Evolutionary conservation across 2,329 filamentous ascomycete species (phyloP), one percentile per base, ranked within the genome.

Genomic region (Colletotrichum liaoningense): DNA sequence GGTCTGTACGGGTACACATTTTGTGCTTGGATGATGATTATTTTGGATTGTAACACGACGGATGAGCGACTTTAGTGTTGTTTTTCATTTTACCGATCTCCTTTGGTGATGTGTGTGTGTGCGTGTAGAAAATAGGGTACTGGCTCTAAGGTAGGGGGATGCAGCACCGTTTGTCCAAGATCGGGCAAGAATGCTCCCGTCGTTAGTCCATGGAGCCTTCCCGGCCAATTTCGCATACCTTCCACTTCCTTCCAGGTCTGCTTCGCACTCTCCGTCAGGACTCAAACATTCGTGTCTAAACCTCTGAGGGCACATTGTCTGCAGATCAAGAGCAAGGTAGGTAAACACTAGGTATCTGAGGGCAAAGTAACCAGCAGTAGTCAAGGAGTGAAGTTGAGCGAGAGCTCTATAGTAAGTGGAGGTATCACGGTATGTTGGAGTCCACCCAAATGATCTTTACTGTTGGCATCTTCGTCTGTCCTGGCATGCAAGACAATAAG

Each of bases 401-500:
- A 19, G 19, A 49, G 42, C 19, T 19, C 7, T 11, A 49, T n/a
- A 9, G 38, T 19, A 8, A 9, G 33, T 12, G 11, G 33, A 35
- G 19, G 42, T 49, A 49, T n/a, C 19, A 49, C 38, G 42, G 42
- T 49, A 49, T n/a, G 19, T n/a, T 11, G 42, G 19, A 49, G 7
- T 49, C 42, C 60, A 63, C 12, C 9, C 9, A 26, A 54, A 42
- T 5, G 19, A 12, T 7, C 30, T 9, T 26, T 59, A 26, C 24
- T 65, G 55, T 46, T 46, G 54, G 63, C 14, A 14, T n/a, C 19
- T 8, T 49, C 42, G 42, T 38, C 33, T 24, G 68, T 26, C 63
- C 30, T 46, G 68, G 63, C 30, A 70, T 59, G 68, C 63, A 42
- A 70, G 54, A 60, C 55, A 59, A 59, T 35, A 38, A n/a, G 16